Percentiles rank a stretch among this genome's conserved stretches.
Conservation (phyloP, 2,329 filamentous ascomycete genomes). For the Herpotrichia juniperi region DNA sequence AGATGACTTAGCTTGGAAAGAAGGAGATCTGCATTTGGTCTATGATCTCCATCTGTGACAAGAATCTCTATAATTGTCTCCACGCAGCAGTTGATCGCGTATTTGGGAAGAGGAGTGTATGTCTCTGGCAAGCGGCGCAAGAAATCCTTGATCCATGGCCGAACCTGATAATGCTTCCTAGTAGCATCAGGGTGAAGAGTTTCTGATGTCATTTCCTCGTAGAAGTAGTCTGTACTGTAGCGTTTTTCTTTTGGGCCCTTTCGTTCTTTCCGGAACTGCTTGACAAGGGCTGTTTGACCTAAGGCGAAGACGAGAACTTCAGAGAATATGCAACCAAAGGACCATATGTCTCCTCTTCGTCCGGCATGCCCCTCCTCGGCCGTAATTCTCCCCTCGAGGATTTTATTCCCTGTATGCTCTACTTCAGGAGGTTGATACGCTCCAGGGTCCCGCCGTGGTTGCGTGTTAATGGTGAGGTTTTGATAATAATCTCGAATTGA, state of each 20-base stretch:
- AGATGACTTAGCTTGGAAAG: slow-evolving; percentile 2
- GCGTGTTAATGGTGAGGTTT: slow-evolving; percentile 4
- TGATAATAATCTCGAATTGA: slow-evolving; percentile 12
- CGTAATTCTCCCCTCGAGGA: neutral
- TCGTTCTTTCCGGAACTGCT: slow-evolving; percentile 2
- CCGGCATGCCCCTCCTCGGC: slow-evolving; percentile 5
- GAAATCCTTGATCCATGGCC: slow-evolving; percentile 3
- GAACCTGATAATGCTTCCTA: slow-evolving; percentile 2
- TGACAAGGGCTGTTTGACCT: slow-evolving; percentile 2
- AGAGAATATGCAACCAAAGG: slow-evolving; percentile 12
- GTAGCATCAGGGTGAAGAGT: neutral
- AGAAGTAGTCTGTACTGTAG: slow-evolving; percentile 6
- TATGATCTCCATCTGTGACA: slow-evolving; percentile 2
- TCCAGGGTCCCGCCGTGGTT: slow-evolving; percentile 3
- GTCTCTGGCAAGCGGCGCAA: neutral
- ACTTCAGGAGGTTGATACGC: slow-evolving; percentile 12
- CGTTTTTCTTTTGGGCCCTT: neutral
- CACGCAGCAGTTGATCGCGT: slow-evolving; percentile 6
- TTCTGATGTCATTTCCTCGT: neutral
- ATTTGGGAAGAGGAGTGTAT: slow-evolving; percentile 2
- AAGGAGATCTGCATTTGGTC: slow-evolving; percentile 5
- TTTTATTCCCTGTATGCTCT: neutral
- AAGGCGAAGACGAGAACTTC: slow-evolving; percentile 9
- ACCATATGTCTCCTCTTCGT: slow-evolving; percentile 16
- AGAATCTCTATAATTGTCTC: slow-evolving; percentile 4